Evolutionary conservation across 257 asterid genomes (phyloP), one percentile per base, ranked within the genome.

Genomic region (Galeopsis tetrahit): DNA sequence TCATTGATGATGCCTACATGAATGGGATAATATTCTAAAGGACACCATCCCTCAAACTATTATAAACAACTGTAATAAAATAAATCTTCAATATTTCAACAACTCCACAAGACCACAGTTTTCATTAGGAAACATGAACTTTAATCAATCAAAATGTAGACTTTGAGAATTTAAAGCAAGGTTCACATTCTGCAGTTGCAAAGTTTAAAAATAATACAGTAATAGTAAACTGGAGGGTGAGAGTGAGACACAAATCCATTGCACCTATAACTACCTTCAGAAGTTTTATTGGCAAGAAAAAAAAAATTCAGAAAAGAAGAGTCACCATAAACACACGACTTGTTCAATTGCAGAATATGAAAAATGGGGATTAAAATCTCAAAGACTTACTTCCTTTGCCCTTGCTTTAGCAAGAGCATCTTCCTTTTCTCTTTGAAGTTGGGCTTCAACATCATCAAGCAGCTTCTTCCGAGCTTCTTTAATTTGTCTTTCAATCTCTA

Each of bases 381-480:
- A 48, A 38, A 67, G 75, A 75, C 97, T 77, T 85, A 93, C 98
- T 79, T 90, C 96, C 85, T 93, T 93, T 70, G 52, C 89, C 76
- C 97, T 86, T 42, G 98, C 96, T 85, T 90, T 92, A 52, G 78
- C 77, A 73, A 93, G 90, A 69, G 92, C 92, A 67, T 88, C 89
- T 84, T 93, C 93, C 80, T 90, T 93, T 75, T 93, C 98, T 55
- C 78, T 90, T 69, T 81, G 66, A 74, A 93, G 96, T 80, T 85
- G 98, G 76, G 75, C 84, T 75, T 82, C 95, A 62, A 87, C 93
- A 78, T 86, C 95, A 15, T 83, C 88, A 70, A 87, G 80, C 77
- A 90, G 80, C 81, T 90, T 89, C 83, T 79, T 86, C 46, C 70
- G 84, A 59, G 88, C 90, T 74, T 83, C 96, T 85, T 85, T 86